Base-by-base conservation (phyloP, 306 rosid genomes). In the Malus asiatica region DNA sequence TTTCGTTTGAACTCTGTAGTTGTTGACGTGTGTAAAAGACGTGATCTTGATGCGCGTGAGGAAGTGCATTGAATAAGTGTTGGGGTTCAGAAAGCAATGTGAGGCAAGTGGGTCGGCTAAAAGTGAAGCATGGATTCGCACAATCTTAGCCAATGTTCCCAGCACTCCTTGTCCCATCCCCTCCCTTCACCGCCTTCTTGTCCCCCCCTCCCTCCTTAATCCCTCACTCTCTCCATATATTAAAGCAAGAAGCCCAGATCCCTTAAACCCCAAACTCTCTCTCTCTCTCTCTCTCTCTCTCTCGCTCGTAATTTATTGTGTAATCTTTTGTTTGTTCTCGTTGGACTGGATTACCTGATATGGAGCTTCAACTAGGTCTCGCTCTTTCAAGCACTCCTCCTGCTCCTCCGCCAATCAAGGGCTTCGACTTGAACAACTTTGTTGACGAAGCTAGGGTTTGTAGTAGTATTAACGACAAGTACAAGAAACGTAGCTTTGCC, bases 361-460 rank as follows among this genome's bases (percentile, higher is more conserved):
- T 90, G 97, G 96, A 95, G 82, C 97, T 95, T 78, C 96, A 92
- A 18, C 77, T 90, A 4, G 85, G 89, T 67, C 95, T 92, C n/a
- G 78, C 91, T 81, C 96, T 85, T 76, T 81, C 93, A 3, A 38
- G 51, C 61, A 52, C 80, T 20, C 76, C 81, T 46, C 76, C 55
- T 48, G 20, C 55, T 51, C 55, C 55, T 51, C 55, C 55, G 8
- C 20, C 80, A 22, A 55, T 67, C 75, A 75, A 45, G 32, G 62
- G 70, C 16, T 76, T 86, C 55, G 75, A 87, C 68, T 46, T 76
- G 18, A 80, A 82, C 60, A 53, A 74, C 59, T 53, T 19, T 58
- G 52, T 71, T 59, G 44, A 20, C 40, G 70, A 83, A 1, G 12
- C 75, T n/a, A 32, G 20, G 30, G 27, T 5, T 11, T 22, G 64